A percentile compares a stretch with the other conserved stretches of the same genome.
Evolutionary conservation across 2,329 filamentous ascomycete species (phyloP).

Genomic region (Ophiosphaerella herpotricha): DNA sequence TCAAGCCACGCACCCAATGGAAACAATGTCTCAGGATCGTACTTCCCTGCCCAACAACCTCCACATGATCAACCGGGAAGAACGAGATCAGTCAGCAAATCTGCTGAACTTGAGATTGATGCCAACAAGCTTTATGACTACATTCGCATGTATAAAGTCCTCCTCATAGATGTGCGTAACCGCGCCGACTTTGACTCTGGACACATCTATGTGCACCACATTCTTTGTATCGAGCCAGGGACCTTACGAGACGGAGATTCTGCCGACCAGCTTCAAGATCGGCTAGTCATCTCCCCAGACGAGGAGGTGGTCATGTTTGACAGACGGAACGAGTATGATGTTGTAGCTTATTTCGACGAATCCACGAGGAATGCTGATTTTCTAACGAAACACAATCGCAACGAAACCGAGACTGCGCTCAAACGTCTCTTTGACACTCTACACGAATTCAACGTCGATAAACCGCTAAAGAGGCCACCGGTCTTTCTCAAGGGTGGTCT

Average conservation of each 20-base stretch:
- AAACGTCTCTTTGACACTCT: conserved; percentile 78
- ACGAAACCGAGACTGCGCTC: conserved; percentile 57
- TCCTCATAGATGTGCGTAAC: conserved; percentile 84
- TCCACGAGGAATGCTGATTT: conserved; percentile 63
- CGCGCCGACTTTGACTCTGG: conserved; percentile 84
- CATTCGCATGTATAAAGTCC: conserved; percentile 68
- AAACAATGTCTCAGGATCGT: conserved; percentile 46
- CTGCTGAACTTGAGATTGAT: conserved; percentile 65
- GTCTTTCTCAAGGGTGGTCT: conserved; percentile 82
- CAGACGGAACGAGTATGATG: conserved; percentile 74
- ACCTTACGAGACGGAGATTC: conserved; percentile 70
- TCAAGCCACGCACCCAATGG: conserved; percentile 44
- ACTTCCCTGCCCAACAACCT: conserved; percentile 45
- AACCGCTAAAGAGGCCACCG: conserved; percentile 72
- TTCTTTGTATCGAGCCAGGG: conserved; percentile 90
- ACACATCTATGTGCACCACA: conserved; percentile 81
- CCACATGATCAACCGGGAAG: conserved; percentile 18
- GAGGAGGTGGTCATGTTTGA: conserved; percentile 77
- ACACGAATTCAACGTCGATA: conserved; percentile 80
- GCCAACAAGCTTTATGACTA: conserved; percentile 73
- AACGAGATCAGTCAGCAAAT: conserved; percentile 55
- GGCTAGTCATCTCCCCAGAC: conserved; percentile 71
- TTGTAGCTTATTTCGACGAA: conserved; percentile 91
- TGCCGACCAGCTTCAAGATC: conserved; percentile 67
- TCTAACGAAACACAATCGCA: conserved; percentile 53